Base-by-base conservation (phyloP, 768 basidiomycete species). In the Leccinum olivaceopallidum region DNA sequence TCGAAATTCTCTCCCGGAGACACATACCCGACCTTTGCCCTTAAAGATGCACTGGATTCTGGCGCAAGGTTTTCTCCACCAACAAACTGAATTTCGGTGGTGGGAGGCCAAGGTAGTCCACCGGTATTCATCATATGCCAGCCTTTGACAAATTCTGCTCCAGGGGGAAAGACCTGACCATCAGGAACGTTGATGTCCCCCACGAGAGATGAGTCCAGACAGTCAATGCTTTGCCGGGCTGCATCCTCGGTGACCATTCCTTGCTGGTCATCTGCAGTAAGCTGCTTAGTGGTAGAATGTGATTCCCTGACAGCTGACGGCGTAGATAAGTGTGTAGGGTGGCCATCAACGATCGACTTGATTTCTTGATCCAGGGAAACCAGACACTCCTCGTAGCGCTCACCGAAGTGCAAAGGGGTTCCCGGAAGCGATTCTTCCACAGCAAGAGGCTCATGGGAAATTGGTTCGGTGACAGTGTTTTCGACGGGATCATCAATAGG, bases 121-220 rank as follows among this genome's bases (percentile, higher is more conserved):
- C 91, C 87, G 64, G 81, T 81, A 66, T 95, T 95, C 32, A 79
- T 62, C 78, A 94, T 81, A 58, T 80, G 78, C 92, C 92, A 95
- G 22, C 85, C 85, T 74, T 94, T 94, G 58, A 92, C 83, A 67
- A 94, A 95, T 70, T 90, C 90, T 0, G 90, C 90, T 36, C 92
- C 92, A 7, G 90, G 86, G 32, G 90, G 90, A 69, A 94, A 89
- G 53, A 81, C 67, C 65, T 92, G 89, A 1, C 91, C 92, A 65
- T 89, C 87, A 5, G 83, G 78, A 54, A 91, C 86, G 36, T 89
- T 92, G 44, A 86, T 79, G 69, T 93, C 88, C 37, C 79, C 78
- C 6, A 92, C 61, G 61, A 87, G 87, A 6, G 75, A 76, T 4
- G 89, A 88, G 39, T 78, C 78, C 60, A 89, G 68, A 20, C 28